Percentiles rank a stretch among this genome's conserved stretches.
Evolutionary conservation across 495 filamentous ascomycete species (phyloP).

Genomic region (Chaetomium cochliodes): DNA sequence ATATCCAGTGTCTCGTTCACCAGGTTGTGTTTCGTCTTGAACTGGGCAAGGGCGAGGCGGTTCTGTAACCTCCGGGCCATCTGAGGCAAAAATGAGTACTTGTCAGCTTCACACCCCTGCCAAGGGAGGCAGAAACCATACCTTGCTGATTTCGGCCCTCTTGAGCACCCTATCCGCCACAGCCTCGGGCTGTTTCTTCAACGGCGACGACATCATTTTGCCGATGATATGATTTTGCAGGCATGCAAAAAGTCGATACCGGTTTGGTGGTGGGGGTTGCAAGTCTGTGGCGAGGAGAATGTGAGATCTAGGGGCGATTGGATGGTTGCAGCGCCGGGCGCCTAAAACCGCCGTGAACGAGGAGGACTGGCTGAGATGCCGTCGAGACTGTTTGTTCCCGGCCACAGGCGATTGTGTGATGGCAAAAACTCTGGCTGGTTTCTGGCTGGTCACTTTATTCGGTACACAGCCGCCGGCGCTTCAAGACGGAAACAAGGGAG

Average conservation of each 20-base stretch:
- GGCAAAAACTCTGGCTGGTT: neutral
- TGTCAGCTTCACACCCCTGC: constrained; percentile 16
- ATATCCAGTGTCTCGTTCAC: constrained; percentile 71
- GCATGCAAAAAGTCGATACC: constrained; percentile 20
- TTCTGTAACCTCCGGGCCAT: constrained; percentile 89
- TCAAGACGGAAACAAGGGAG: constrained; percentile 13
- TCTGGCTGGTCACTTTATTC: constrained; percentile 6
- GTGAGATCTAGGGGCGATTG: constrained; percentile 33
- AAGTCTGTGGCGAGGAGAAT: constrained; percentile 31
- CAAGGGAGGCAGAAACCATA: constrained; percentile 39
- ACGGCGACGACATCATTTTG: constrained; percentile 54
- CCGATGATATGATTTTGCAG: constrained; percentile 23
- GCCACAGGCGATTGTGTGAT: constrained; percentile 10
- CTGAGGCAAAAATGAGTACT: constrained; percentile 45
- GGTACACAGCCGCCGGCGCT: constrained; percentile 10
- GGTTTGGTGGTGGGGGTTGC: constrained; percentile 27
- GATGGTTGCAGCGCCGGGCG: constrained; percentile 26
- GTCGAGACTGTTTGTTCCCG: constrained; percentile 12
- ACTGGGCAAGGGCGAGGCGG: constrained; percentile 89
- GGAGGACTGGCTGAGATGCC: neutral
- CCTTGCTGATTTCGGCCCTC: constrained; percentile 81
- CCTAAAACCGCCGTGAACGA: constrained; percentile 19
- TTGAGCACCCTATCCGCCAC: constrained; percentile 69
- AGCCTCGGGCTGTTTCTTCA: constrained; percentile 60
- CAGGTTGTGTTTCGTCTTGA: constrained; percentile 92